These are phyloP conservation scores for Peniophora sp. DNA, from an alignment of 1,284 basidiomycete species.

Conservation along the genomic window DNA sequence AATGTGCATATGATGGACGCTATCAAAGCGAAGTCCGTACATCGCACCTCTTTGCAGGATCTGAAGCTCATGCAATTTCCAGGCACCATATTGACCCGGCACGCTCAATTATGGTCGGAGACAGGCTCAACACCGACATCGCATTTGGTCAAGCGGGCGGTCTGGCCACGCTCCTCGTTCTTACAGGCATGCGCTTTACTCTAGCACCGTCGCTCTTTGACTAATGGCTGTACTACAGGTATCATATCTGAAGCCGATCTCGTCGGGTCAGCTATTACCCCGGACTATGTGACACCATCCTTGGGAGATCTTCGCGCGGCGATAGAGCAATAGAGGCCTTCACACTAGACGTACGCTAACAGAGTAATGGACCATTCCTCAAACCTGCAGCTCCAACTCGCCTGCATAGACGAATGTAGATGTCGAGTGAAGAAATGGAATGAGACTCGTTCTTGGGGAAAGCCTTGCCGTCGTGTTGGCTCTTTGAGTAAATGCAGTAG, in stretches of 20 bases:
- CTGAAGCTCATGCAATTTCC: slow-evolving; percentile 3
- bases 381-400: too few relatives aligned
- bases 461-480: too few relatives aligned
- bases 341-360: too few relatives aligned
- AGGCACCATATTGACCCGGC: slow-evolving; percentile 82
- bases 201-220: slow-evolving; percentile 1
- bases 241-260: slow-evolving; percentile 69
- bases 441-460: too few relatives aligned
- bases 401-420: too few relatives aligned
- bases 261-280: slow-evolving; percentile 65
- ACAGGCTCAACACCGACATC: slow-evolving; percentile 93
- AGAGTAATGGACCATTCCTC: too few relatives aligned
- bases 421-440: too few relatives aligned
- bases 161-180: slow-evolving; percentile 81
- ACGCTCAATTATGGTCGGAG: slow-evolving; percentile 91
- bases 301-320: slow-evolving; percentile 64
- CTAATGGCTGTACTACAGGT: slow-evolving; percentile 33
- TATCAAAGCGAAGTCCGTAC: slow-evolving; percentile 86
- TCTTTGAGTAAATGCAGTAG: too few relatives aligned
- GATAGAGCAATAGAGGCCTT: slow-evolving; percentile 1
- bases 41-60: slow-evolving; percentile 1
- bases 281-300: slow-evolving; percentile 75
- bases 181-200: slow-evolving; percentile 62
- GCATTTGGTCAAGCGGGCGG: slow-evolving; percentile 85
- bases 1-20: slow-evolving; percentile 90